A percentile compares a stretch with the other conserved stretches of the same genome.
These are phyloP conservation scores for Boletus rubroflammeus DNA, from an alignment of 768 basidiomycete genomes.

Conservation along the genomic window DNA sequence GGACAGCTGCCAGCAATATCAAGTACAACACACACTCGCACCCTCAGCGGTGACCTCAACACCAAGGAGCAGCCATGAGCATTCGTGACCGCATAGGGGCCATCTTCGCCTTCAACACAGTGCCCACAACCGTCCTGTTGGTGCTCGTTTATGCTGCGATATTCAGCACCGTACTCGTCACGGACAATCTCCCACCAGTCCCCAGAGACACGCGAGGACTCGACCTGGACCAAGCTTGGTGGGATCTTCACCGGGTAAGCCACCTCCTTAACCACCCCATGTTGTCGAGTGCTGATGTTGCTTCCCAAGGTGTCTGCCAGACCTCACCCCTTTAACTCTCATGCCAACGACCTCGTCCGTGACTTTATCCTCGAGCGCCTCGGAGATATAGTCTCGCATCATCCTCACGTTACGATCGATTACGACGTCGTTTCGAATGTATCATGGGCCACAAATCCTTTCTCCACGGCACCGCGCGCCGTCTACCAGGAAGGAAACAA, in stretches of 20 bases:
- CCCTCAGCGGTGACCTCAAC: not conserved
- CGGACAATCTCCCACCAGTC: slow-evolving; percentile 45
- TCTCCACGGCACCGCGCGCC: slow-evolving; percentile 20
- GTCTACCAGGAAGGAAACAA: slow-evolving; percentile 68
- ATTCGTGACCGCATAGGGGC: slow-evolving; percentile 22
- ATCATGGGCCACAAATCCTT: slow-evolving; percentile 37
- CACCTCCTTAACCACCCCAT: not conserved
- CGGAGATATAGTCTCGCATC: slow-evolving; percentile 38
- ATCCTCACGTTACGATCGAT: slow-evolving; percentile 47
- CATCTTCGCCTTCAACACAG: slow-evolving; percentile 36
- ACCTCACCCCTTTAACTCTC: slow-evolving; percentile 78
- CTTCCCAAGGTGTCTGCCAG: slow-evolving; percentile 51
- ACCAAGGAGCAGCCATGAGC: slow-evolving; percentile 16
- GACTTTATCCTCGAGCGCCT: slow-evolving; percentile 56
- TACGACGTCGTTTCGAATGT: slow-evolving; percentile 51
- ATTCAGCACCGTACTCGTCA: slow-evolving; percentile 44
- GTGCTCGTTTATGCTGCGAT: slow-evolving; percentile 46
- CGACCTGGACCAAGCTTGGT: slow-evolving; percentile 51
- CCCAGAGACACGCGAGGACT: slow-evolving; percentile 45
- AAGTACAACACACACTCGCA: not conserved
- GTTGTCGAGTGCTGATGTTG: not conserved
- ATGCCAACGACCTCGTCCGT: slow-evolving; percentile 67
- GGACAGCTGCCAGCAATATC: not conserved
- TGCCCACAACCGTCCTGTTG: slow-evolving; percentile 45
- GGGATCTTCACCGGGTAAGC: slow-evolving; percentile 53